A percentile compares a stretch with the other conserved stretches of the same genome.
phyloP scores from a whole-genome alignment of 192 early-diverging fungal species.

The Piromyces sp. region DNA sequence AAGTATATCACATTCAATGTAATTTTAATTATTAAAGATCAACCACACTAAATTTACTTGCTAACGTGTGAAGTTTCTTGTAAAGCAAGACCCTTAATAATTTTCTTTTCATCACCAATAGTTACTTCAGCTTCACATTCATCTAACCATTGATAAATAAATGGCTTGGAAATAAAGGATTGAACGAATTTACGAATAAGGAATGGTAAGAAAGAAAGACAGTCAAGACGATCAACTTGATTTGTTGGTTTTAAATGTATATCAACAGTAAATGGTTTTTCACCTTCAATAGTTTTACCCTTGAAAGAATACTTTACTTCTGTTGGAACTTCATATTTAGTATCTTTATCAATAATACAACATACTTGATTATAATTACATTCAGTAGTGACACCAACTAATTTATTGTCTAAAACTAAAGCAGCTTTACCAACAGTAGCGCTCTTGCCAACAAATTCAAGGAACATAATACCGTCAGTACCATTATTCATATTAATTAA shows the following conservation, averaged over 20 bases:
- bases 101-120: conserved; percentile 43
- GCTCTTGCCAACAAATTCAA: conserved; percentile 40
- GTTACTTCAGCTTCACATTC: conserved; percentile 49
- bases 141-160: conserved; percentile 83
- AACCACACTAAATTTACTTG: not conserved
- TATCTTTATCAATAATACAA: conserved; percentile 49
- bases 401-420: conserved; percentile 44
- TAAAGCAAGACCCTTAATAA: not conserved
- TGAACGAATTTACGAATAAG: conserved; percentile 77
- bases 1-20: too few species aligned
- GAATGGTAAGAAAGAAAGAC: conserved; percentile 78
- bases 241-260: conserved; percentile 41
- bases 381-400: conserved; percentile 56
- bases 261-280: conserved; percentile 9
- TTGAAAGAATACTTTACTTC: conserved; percentile 52
- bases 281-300: conserved; percentile 39
- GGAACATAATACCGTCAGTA: not conserved
- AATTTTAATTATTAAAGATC: too few species aligned
- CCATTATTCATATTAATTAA: not conserved
- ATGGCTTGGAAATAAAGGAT: conserved; percentile 82
- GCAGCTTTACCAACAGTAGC: conserved; percentile 1
- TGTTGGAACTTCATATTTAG: conserved; percentile 68
- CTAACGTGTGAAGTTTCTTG: not conserved
- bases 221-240: conserved; percentile 71
- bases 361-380: conserved; percentile 50